Evolutionary conservation across 202 grass and related monocot genomes (phyloP).

Genomic region (Alloteropsis angusta): DNA sequence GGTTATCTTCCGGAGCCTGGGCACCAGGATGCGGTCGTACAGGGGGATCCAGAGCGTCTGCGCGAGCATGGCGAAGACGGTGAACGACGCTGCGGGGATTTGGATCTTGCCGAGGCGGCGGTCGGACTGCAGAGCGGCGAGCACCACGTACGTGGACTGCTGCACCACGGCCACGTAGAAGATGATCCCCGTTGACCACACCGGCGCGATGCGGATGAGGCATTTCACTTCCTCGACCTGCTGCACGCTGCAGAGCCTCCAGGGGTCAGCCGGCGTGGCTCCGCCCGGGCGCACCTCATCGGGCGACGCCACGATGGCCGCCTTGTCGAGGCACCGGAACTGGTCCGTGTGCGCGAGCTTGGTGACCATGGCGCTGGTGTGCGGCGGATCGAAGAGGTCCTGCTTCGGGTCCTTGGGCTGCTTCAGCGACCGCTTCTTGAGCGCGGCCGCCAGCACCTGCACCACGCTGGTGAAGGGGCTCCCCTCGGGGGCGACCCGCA

Average conservation of each 20-base stretch:
- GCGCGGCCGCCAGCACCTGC: constrained; percentile 51
- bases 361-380: constrained; percentile 49
- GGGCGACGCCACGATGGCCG: constrained; percentile 40
- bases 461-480: constrained; percentile 81
- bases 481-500: constrained; percentile 51
- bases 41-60: constrained; percentile 75
- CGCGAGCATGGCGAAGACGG: constrained; percentile 75
- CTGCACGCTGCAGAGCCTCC: constrained; percentile 78
- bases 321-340: constrained; percentile 85
- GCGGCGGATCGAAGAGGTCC: constrained; percentile 73
- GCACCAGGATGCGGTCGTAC: constrained; percentile 72
- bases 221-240: constrained; percentile 95
- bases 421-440: constrained; percentile 53
- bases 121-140: constrained; percentile 72
- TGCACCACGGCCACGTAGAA: constrained; percentile 86
- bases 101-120: constrained; percentile 65
- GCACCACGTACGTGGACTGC: constrained; percentile 78
- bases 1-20: constrained; percentile 39
- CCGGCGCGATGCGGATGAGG: constrained; percentile 68
- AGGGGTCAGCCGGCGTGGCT: constrained; percentile 25
- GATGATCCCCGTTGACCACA: constrained; percentile 91
- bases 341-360: constrained; percentile 76
- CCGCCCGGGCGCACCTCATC: constrained; percentile 48
- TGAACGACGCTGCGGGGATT: constrained; percentile 71
- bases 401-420: constrained; percentile 66